phyloP scores from a whole-genome alignment of 2,329 filamentous ascomycete species.

The Rutstroemia sp. region DNA sequence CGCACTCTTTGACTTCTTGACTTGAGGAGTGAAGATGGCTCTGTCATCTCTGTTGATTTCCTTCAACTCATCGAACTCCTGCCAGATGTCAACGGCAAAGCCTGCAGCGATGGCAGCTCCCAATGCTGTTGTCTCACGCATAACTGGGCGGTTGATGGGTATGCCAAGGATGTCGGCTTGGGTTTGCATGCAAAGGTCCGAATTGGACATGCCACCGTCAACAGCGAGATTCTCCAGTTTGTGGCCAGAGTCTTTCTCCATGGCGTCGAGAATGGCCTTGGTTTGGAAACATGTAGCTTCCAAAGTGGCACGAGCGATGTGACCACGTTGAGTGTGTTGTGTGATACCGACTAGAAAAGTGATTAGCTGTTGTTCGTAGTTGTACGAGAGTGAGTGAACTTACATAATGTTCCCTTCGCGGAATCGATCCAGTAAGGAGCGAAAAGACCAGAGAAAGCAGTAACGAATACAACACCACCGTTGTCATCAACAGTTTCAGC shows the following conservation, averaged over 20 bases:
- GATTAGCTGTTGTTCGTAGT: background rate
- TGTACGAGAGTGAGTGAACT: background rate
- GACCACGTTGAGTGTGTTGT: slow-evolving; percentile 75
- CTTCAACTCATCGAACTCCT: slow-evolving; percentile 63
- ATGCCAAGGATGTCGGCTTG: slow-evolving; percentile 82
- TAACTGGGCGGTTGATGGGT: slow-evolving; percentile 72
- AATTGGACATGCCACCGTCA: slow-evolving; percentile 85
- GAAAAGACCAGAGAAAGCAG: slow-evolving; percentile 84
- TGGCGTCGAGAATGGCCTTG: slow-evolving; percentile 83
- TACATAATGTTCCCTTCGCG: slow-evolving; percentile 69
- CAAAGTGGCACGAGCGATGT: slow-evolving; percentile 82
- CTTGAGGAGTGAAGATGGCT: slow-evolving; percentile 59
- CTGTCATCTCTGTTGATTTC: slow-evolving; percentile 63
- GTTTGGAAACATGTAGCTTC: slow-evolving; percentile 92
- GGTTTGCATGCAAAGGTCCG: slow-evolving; percentile 80
- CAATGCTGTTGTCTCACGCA: slow-evolving; percentile 86
- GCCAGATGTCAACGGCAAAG: slow-evolving; percentile 76
- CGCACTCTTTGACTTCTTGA: slow-evolving; percentile 48
- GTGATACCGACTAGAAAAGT: slow-evolving; percentile 61
- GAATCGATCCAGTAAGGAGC: slow-evolving; percentile 95
- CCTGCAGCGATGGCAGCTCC: slow-evolving; percentile 85
- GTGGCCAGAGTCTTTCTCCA: slow-evolving; percentile 79
- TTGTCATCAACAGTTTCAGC: slow-evolving; percentile 57
- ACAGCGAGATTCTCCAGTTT: slow-evolving; percentile 70
- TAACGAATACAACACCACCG: slow-evolving; percentile 80